Evolutionary conservation across 176 grass and related monocot genomes (phyloP).

Genomic region (Ampelocalamus luodianensis): DNA sequence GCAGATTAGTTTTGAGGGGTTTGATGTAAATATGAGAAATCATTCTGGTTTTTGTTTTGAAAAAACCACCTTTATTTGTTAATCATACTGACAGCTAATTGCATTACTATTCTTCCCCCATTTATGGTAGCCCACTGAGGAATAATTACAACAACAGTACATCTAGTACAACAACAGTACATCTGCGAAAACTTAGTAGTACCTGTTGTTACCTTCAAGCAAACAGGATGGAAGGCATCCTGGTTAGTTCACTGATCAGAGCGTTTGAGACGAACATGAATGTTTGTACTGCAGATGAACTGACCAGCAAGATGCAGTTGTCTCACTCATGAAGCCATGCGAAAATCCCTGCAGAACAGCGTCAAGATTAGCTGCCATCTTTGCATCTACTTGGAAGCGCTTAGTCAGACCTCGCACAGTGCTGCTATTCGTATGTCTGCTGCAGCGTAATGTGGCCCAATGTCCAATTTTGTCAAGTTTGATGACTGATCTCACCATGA

Average conservation of each 20-base stretch:
- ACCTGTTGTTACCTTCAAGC: not conserved
- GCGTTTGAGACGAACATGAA: not conserved
- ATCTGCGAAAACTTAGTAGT: not conserved
- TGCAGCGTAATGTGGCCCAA: conserved; percentile 2
- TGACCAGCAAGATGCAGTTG: not conserved
- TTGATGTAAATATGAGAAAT: conserved; percentile 53
- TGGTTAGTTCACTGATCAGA: not conserved
- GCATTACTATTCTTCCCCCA: not conserved
- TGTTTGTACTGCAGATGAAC: not conserved
- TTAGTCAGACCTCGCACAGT: not conserved
- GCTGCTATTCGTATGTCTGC: not conserved
- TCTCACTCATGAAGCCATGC: not conserved
- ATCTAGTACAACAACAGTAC: not conserved
- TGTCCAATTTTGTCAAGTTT: not conserved
- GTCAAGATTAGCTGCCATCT: not conserved
- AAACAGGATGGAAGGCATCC: not conserved
- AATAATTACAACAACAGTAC: not conserved
- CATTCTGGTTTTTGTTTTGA: conserved; percentile 16
- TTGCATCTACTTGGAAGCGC: conserved; percentile 1
- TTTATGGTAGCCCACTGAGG: not conserved
- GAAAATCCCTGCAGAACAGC: conserved; percentile 1
- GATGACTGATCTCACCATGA: not conserved
- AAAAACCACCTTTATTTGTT: not conserved
- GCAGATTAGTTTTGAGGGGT: conserved; percentile 34
- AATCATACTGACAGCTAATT: not conserved